These are phyloP conservation scores for Sordariomycetes sp. DNA, from an alignment of 2,329 filamentous ascomycete species.

Conservation along the genomic window DNA sequence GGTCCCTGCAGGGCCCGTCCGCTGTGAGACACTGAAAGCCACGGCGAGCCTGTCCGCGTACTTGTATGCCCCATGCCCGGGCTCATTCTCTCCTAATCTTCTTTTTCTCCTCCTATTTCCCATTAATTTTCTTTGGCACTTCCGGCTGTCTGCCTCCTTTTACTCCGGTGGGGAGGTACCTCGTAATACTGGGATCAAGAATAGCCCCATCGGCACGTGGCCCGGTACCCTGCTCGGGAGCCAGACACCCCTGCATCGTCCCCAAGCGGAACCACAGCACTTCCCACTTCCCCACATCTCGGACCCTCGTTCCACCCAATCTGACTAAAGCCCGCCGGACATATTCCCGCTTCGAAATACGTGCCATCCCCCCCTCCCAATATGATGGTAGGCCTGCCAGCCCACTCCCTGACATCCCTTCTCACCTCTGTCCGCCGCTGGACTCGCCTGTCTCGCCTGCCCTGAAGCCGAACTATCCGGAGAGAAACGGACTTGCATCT, in stretches of 20 bases:
- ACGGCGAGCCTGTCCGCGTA: too few relatives aligned
- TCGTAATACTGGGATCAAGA: too few relatives aligned
- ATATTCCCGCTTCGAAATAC: not conserved
- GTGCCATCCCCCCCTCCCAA: not conserved
- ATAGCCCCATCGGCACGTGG: too few relatives aligned
- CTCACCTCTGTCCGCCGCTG: not conserved
- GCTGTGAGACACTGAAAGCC: too few relatives aligned
- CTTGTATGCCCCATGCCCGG: too few relatives aligned
- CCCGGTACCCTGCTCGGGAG: too few relatives aligned
- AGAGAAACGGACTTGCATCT: not conserved
- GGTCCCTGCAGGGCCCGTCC: too few relatives aligned
- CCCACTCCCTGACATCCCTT: not conserved
- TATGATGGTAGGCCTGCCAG: not conserved
- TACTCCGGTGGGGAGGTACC: too few relatives aligned
- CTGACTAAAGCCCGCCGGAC: not conserved
- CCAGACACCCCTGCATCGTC: not conserved
- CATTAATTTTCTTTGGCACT: too few relatives aligned
- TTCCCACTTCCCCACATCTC: not conserved
- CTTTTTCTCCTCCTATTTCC: too few relatives aligned
- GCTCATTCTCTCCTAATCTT: too few relatives aligned
- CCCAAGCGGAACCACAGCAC: not conserved
- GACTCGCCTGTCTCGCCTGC: not conserved
- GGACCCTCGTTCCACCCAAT: not conserved
- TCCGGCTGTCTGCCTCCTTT: too few relatives aligned
- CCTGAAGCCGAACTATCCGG: not conserved